Conservation (phyloP, 257 asterid genomes). For the Gentiana dahurica region DNA sequence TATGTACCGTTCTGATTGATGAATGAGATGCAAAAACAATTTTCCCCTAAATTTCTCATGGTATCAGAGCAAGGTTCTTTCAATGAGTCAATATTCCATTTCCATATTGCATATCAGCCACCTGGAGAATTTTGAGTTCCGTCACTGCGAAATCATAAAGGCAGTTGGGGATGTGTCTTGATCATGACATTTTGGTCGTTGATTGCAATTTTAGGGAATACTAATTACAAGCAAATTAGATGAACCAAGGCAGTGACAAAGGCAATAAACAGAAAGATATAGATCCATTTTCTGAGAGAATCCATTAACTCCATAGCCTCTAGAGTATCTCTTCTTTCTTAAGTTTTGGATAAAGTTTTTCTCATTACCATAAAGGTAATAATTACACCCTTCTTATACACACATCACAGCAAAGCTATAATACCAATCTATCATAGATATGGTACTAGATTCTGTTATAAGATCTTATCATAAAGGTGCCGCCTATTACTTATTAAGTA, state of each 20-base stretch:
- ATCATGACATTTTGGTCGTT: constrained; percentile 31
- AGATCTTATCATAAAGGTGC: no score
- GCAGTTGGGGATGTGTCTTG: constrained; percentile 44
- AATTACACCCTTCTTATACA: no score
- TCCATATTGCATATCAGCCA: background rate
- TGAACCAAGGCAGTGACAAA: constrained; percentile 23
- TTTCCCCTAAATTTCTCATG: no score
- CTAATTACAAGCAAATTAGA: constrained; percentile 26
- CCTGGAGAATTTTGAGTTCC: constrained; percentile 98
- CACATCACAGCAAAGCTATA: no score
- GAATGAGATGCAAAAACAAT: no score
- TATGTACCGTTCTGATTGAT: no score
- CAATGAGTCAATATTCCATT: constrained; percentile 67
- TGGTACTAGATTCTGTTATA: no score
- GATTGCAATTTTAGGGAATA: constrained; percentile 37
- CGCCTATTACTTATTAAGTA: no score
- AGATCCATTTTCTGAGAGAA: constrained; percentile 31
- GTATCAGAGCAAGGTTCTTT: no score
- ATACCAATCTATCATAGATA: no score
- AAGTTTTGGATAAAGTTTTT: no score
- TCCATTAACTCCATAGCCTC: constrained; percentile 17
- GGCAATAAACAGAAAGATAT: constrained; percentile 28
- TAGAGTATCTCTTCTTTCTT: background rate
- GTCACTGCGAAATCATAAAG: constrained; percentile 65
- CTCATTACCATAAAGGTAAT: no score